Evolutionary conservation across 1,284 basidiomycete species (phyloP).

Genomic region (Ceratobasidium sp.): DNA sequence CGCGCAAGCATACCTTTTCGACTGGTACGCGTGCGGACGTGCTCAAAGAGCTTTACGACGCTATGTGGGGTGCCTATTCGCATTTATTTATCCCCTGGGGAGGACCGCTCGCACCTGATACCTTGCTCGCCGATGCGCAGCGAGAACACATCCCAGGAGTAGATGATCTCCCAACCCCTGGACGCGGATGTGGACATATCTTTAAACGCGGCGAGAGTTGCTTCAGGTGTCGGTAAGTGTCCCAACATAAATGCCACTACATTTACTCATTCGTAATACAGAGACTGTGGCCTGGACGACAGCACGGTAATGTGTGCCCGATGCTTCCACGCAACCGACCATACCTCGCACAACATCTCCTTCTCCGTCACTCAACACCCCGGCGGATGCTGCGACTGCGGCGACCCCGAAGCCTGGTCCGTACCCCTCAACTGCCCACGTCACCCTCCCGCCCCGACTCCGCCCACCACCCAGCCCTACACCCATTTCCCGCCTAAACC

Average conservation of each 20-base stretch:
- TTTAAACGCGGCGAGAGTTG: constrained; percentile 89
- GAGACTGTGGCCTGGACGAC: constrained; percentile 90
- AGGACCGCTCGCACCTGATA: constrained; percentile 69
- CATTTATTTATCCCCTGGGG: constrained; percentile 74
- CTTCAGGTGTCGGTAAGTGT: constrained; percentile 89
- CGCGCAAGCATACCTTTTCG: constrained; percentile 79
- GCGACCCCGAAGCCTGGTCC: constrained; percentile 89
- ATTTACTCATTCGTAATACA: constrained; percentile 54
- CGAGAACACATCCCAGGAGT: constrained; percentile 68
- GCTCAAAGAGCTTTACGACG: constrained; percentile 79
- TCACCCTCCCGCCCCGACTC: constrained; percentile 65
- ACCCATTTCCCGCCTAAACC: constrained; percentile 51
- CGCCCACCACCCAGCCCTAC: constrained; percentile 52
- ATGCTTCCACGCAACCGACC: constrained; percentile 88
- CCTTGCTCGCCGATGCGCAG: constrained; percentile 76
- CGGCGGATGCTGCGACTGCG: constrained; percentile 93
- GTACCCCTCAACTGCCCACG: constrained; percentile 74
- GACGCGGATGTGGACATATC: constrained; percentile 79
- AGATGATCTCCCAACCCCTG: constrained; percentile 70
- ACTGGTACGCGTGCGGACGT: constrained; percentile 78
- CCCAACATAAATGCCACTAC: too few species aligned
- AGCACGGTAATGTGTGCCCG: constrained; percentile 88
- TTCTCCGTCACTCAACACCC: constrained; percentile 93
- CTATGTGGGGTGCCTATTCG: constrained; percentile 81
- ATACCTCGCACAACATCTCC: constrained; percentile 87